Evolutionary conservation across 129 eudicot species (phyloP), one percentile per base, ranked within the genome.

Genomic region (Erigeron canadensis): DNA sequence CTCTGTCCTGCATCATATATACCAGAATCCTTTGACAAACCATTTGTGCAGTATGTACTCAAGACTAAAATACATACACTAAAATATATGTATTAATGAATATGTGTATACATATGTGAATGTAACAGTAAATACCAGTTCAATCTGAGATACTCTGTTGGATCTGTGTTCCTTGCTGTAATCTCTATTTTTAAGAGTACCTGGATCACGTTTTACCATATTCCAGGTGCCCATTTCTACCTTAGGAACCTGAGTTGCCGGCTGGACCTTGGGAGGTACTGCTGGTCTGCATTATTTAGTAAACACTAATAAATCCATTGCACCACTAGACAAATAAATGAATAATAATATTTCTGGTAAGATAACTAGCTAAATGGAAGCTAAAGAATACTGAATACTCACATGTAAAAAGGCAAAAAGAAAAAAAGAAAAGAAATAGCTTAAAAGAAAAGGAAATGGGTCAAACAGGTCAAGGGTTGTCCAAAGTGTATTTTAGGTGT

Each of bases 141-240:
- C 84, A 62, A 39, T 42, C 8, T 79, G 75, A 45, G 81, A 72
- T 18, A 46, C 67, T 76, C 72, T 73, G 69, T 65, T 89, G 83
- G 69, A 80, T 72, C 77, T 81, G 58, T 57, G 78, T 22, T 70
- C 79, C 70, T 65, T 75, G 41, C n/a, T 71, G 78, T 61, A 74
- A 65, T 54, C 72, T 65, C 63, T 68, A 64, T 68, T 37, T 34
- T 73, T 59, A 16, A 17, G 39, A 77, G 83, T 37, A 65, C 74
- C 63, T 28, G 69, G 65, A 55, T 85, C 83, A 61, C 59, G 81
- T 87, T 85, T 92, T 41, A 92, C 96, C 0, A 84, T 68, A 13
- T 82, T 88, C 97, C 97, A 91, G 47, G 82, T 76, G 47, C 91
- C 97, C 83, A 69, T 76, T 70, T 91, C 89, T 34, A 83, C 80